Base-by-base conservation (phyloP, 164 flowering plant species). In the Macadamia integrifolia region DNA sequence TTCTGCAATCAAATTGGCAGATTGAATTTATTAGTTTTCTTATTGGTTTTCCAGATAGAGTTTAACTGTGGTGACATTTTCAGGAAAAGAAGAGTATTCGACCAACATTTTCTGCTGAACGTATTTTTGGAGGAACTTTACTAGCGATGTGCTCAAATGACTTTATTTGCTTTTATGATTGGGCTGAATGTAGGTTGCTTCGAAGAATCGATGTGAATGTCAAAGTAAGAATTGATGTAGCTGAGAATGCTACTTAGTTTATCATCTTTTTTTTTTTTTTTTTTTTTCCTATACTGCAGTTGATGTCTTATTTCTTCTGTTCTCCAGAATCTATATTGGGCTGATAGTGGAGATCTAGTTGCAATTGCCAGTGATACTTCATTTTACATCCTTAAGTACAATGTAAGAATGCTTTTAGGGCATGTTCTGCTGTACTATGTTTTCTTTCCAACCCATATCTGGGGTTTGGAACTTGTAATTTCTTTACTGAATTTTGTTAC, bases 111-210 rank as follows among this genome's bases (percentile, higher is more conserved):
- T 88, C 99, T 28, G 96, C 92, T 58, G 99, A 95, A 62, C 93
- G 80, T 66, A 90, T 95, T 64, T 88, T 78, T 77, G 99, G 99
- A 0, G 99, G 99, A 71, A 81, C 82, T 17, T 78, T 92, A 66
- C 75, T 94, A 77, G 92, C 99, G 7, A 89, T 94, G 86, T 94
- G 98, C 82, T 88, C 98, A 68, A 94, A 89, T 85, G 99, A 94
- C 75, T 94, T 92, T 61, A 90, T 94, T 59, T 94, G 98, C 69
- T 94, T 94, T 69, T 94, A 92, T 73, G 99, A 94, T 73, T 94
- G 99, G 99, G 88, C 91, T 66, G 98, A 94, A 42, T 94, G 99
- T 86, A 83, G 98, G 75, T 80, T 94, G 79, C 88, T 94, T 70
- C 82, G 91, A 7, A 77, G 97, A 15, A 94, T 94, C 65, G 99